Conservation (phyloP, 345 rosid species). For the Carallia brachiata region DNA sequence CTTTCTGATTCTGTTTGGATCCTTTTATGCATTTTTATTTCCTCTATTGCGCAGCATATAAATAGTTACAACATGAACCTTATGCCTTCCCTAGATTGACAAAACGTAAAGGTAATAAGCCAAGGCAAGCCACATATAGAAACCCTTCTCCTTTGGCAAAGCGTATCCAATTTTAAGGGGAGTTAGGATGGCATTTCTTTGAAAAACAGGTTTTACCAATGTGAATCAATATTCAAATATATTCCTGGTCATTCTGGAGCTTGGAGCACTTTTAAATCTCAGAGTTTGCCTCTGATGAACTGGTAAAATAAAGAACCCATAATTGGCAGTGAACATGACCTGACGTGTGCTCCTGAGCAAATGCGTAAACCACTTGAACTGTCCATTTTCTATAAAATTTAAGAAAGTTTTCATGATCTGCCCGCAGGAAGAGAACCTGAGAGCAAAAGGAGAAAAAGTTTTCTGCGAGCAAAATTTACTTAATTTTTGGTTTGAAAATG, state of each 20-base stretch:
- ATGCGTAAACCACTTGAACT: neutral
- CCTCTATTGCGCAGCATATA: too few species aligned
- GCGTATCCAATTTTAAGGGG: neutral
- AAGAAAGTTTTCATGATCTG: too few species aligned
- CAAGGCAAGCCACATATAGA: too few species aligned
- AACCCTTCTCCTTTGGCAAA: too few species aligned
- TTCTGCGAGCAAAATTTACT: neutral
- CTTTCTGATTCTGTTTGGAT: slow-evolving; percentile 1
- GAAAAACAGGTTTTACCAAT: neutral
- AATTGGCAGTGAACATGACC: too few species aligned
- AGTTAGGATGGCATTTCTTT: neutral
- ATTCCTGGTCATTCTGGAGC: neutral
- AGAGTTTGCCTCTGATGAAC: neutral
- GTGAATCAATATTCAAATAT: neutral
- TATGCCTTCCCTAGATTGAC: neutral
- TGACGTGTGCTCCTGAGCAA: too few species aligned
- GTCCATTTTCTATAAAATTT: neutral
- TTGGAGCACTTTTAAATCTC: neutral
- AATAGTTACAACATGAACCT: too few species aligned
- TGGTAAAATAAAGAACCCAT: neutral
- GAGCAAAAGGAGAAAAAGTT: too few species aligned
- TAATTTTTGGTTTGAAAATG: neutral
- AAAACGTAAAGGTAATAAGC: neutral
- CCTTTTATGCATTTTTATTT: too few species aligned
- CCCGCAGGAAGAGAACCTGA: too few species aligned